Evolutionary conservation across 2,329 filamentous ascomycete genomes (phyloP), one percentile per base, ranked within the genome.

Genomic region (Clonostachys solani): DNA sequence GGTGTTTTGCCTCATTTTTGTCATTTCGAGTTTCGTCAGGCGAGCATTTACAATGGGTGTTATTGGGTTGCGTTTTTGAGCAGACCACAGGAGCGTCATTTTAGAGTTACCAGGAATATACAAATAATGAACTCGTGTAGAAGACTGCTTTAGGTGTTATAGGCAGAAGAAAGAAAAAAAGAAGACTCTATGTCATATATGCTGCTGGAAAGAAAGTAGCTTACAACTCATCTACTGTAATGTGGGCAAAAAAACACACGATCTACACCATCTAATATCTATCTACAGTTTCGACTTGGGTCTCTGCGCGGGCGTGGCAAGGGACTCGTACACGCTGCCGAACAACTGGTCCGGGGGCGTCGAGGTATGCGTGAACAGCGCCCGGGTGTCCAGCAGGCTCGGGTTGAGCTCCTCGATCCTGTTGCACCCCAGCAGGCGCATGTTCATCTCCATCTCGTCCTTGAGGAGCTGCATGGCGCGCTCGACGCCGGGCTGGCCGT

Each of bases 401-500:
- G 92, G 86, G 52, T 87, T 89, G 52, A 99, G 71, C 56, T 99
- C 84, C 35, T 83, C 82, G 33, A 99, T 67, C 50, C 70, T 84
- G 17, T 77, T 80, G 49, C 84, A 88, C 10, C 94, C 94, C 56
- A 99, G 90, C 52, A 99, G 73, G 7, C 94, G 83, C 94, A 99
- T 97, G 62, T 92, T 94, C 92, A 97, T 97, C 73, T 95, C 91
- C 81, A 99, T 89, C 77, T 99, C 94, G 60, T 97, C 94, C 72
- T 89, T 91, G 56, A 96, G 78, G 49, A 96, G 72, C 67, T 91
- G 87, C 87, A 97, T 96, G 33, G 94, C 94, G 34, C 89, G 81
- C 61, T 95, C 89, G 17, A 97, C 92, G 53, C 94, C 94, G 3
- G 85, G 77, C 50, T 89, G 71, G 2, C 94, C 94, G 60, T 97